Percentiles rank a stretch among this genome's conserved stretches.
These are phyloP conservation scores for Exophiala alcalophila DNA, from an alignment of 2,329 filamentous ascomycete genomes.

Conservation along the genomic window DNA sequence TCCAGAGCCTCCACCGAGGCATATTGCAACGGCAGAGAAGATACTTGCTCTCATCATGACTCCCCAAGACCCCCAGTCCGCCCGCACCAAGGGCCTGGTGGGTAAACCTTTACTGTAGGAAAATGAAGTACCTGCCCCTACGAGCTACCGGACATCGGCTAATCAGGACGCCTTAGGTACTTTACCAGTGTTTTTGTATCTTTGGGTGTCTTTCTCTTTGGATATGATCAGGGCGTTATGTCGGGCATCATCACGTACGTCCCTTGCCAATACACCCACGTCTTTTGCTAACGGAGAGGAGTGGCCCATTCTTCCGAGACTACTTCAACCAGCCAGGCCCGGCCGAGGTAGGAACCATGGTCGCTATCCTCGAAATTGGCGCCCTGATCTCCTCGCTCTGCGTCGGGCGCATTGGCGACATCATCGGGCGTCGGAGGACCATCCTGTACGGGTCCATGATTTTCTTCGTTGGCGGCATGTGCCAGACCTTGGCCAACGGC, in stretches of 20 bases:
- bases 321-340: constrained; percentile 88
- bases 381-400: constrained; percentile 84
- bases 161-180: constrained; percentile 58
- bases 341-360: constrained; percentile 92
- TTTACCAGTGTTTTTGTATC: constrained; percentile 81
- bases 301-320: constrained; percentile 80
- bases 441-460: constrained; percentile 92
- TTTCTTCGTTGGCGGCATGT: constrained; percentile 77
- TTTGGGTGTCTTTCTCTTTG: constrained; percentile 63
- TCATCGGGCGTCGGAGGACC: constrained; percentile 82
- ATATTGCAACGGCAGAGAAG: constrained; percentile 65
- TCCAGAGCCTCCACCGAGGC: constrained; percentile 63
- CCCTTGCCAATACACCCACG: background rate
- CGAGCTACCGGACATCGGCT: constrained; percentile 31
- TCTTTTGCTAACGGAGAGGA: constrained; percentile 40
- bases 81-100: constrained; percentile 83
- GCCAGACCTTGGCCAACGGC: constrained; percentile 76
- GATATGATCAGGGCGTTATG: constrained; percentile 65
- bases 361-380: constrained; percentile 91
- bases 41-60: constrained; percentile 83
- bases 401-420: constrained; percentile 84
- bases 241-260: constrained; percentile 66
- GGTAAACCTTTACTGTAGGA: constrained; percentile 89
- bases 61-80: constrained; percentile 62
- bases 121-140: no score